Evolutionary conservation across 805 yeast species (phyloP).

Genomic region (Yarrowia keelungensis): DNA sequence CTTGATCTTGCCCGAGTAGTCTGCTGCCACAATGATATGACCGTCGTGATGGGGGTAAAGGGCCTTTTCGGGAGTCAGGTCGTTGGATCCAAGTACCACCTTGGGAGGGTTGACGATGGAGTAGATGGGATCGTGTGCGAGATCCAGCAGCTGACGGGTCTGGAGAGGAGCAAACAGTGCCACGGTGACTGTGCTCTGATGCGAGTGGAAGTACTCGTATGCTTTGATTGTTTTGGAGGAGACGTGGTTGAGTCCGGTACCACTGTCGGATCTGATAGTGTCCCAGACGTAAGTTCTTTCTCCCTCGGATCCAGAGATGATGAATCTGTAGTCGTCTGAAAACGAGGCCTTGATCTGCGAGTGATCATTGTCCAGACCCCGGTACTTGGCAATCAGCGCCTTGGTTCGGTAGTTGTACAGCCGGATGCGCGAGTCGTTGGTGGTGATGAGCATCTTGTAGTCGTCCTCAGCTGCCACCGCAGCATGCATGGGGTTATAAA

Average conservation of each 20-base stretch:
- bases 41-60: constrained; percentile 45
- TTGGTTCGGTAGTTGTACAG: constrained; percentile 63
- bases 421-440: constrained; percentile 83
- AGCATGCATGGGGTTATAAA: constrained; percentile 36
- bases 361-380: constrained; percentile 73
- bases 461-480: constrained; percentile 48
- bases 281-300: constrained; percentile 88
- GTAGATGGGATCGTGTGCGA: constrained; percentile 80
- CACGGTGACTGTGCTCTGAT: constrained; percentile 72
- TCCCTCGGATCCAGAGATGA: constrained; percentile 86
- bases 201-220: constrained; percentile 78
- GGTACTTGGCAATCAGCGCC: constrained; percentile 68
- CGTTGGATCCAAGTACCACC: constrained; percentile 41
- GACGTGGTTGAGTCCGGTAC: constrained; percentile 44
- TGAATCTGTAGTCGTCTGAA: constrained; percentile 62
- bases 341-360: constrained; percentile 74
- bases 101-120: constrained; percentile 58
- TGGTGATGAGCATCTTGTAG: constrained; percentile 63
- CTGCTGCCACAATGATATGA: constrained; percentile 75
- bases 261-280: constrained; percentile 44
- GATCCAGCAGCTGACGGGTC: constrained; percentile 67
- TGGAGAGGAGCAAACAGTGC: constrained; percentile 79
- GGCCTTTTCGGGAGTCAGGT: constrained; percentile 26
- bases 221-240: constrained; percentile 54
- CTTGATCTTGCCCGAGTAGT: constrained; percentile 71